These are phyloP conservation scores for Solanum appendiculatum DNA, from an alignment of 257 asterid species.

Conservation along the genomic window DNA sequence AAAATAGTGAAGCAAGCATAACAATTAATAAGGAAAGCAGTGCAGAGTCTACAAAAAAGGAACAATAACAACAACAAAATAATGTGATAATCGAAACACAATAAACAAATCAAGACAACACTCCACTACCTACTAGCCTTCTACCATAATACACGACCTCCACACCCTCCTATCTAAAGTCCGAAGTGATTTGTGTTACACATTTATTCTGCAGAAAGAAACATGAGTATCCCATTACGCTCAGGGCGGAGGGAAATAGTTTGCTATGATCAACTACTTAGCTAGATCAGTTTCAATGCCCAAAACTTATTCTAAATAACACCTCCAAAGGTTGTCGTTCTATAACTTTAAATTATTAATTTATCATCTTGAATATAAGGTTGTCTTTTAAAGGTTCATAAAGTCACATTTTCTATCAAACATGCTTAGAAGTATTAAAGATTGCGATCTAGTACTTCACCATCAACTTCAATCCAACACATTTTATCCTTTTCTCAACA, in stretches of 20 bases:
- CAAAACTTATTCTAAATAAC: not conserved
- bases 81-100: not conserved
- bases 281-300: not conserved
- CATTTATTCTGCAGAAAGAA: not conserved
- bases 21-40: not conserved
- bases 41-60: not conserved
- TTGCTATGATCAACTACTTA: not conserved
- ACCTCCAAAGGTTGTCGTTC: not conserved
- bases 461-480: not conserved
- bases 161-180: not conserved
- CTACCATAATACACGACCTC: not conserved
- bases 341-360: not conserved
- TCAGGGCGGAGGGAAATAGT: too few relatives aligned
- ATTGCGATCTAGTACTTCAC: not conserved
- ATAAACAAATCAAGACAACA: not conserved
- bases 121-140: not conserved
- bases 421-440: not conserved
- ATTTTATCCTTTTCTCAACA: not conserved
- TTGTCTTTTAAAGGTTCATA: not conserved
- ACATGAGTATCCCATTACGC: too few relatives aligned
- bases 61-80: not conserved
- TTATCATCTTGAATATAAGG: not conserved
- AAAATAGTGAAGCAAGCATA: not conserved
- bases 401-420: not conserved
- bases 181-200: not conserved